These are phyloP conservation scores for Brassica carinata DNA, from an alignment of 345 rosid genomes.

Conservation along the genomic window DNA sequence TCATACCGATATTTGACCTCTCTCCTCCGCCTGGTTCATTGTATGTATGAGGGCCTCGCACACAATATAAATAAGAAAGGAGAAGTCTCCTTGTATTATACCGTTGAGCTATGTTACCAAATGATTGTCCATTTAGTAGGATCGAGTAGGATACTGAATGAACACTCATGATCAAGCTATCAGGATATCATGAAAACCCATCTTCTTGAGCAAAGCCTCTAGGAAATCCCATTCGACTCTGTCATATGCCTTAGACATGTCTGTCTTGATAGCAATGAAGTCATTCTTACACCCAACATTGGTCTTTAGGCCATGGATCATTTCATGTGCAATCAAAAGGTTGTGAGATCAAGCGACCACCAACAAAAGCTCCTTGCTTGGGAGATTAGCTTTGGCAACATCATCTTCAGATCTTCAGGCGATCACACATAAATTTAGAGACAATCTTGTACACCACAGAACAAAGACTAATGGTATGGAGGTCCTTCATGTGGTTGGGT, in stretches of 20 bases:
- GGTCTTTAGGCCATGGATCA: not conserved
- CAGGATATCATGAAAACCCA: not conserved
- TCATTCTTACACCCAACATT: not conserved
- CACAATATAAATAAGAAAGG: not conserved
- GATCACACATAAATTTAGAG: not conserved
- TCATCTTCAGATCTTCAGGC: not conserved
- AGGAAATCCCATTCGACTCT: not conserved
- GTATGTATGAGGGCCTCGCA: not conserved
- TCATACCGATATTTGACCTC: not conserved
- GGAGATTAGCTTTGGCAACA: no score
- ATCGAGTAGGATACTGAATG: not conserved
- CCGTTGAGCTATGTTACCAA: not conserved
- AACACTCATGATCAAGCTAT: not conserved
- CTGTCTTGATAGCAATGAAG: not conserved
- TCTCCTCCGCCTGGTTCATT: not conserved
- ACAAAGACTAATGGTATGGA: not conserved
- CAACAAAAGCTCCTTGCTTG: not conserved
- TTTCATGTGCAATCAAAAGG: not conserved
- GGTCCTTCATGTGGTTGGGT: not conserved
- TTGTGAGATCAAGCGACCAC: fast-evolving
- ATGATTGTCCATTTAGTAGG: not conserved
- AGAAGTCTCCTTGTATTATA: not conserved
- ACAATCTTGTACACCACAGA: not conserved
- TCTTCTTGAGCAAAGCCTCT: not conserved
- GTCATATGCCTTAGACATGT: not conserved